Base-by-base conservation (phyloP, 352 stramenopile genomes). In the Globisporangium camurandrum region DNA sequence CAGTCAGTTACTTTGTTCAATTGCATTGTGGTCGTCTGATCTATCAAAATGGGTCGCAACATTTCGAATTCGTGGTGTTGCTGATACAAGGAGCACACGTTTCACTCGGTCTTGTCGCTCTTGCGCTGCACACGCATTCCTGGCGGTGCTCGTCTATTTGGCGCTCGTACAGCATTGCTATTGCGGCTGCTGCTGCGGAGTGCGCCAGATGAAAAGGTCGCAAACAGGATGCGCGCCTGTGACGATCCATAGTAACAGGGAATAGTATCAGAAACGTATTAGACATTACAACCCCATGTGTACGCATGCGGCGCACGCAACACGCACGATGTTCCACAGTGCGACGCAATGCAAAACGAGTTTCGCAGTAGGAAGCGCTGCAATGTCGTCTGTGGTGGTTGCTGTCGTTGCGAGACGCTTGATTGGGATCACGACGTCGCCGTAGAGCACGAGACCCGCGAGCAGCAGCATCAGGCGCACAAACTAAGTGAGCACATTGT, bases 401-500 rank as follows among this genome's bases (percentile, higher is more conserved):
- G 30, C 42, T 41, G 17, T n/a, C 38, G 17, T n/a, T 11, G 55
- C 36, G 10, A 79, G 42, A 0, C 40, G 59, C 41, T 54, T 61
- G 28, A 71, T 47, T 4, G 75, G 73, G 10, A 76, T 51, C 16
- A 83, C 56, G 16, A 86, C 28, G 44, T 89, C 75, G 4, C 78
- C 78, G 20, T 82, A 86, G 10, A 74, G n/a, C 47, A 73, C 52
- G 17, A 86, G 44, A 27, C 68, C 62, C 31, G 63, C 71, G 22
- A 87, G 52, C 36, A 89, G 66, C 45, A 87, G 48, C 57, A 71
- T 59, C 28, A 89, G 49, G 3, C 71, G 70, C 28, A 82, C 49
- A 50, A 82, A 87, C 75, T 89, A 61, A 14, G 41, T 17, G n/a
- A 47, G 19, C 40, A 28, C 30, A 10, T 23, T 17, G 43, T 28